Percentiles rank a stretch among this genome's conserved stretches.
These are phyloP conservation scores for Pythium diclinum DNA, from an alignment of 352 stramenopile species.

Conservation along the genomic window DNA sequence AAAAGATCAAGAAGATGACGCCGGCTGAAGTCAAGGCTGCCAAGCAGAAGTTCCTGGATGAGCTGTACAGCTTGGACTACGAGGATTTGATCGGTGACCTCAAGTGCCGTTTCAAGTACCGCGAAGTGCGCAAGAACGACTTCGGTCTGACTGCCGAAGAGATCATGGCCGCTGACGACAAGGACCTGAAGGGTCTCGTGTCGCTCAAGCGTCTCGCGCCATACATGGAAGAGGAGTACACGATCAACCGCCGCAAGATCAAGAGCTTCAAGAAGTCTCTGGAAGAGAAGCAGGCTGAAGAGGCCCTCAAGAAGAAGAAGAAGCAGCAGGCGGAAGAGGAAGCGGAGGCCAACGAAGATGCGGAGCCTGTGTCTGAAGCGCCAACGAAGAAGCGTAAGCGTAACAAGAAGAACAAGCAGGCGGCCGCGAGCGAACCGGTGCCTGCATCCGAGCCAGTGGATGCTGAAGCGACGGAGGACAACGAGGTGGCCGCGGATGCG, in stretches of 20 bases:
- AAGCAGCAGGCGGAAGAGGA: conserved; percentile 30
- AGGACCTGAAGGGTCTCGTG: conserved; percentile 95
- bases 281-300: conserved; percentile 58
- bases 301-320: conserved; percentile 44
- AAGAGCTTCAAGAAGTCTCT: conserved; percentile 70
- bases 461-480: conserved; percentile 21
- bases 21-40: conserved; percentile 64
- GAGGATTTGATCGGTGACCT: conserved; percentile 98
- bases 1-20: conserved; percentile 49
- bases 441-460: not conserved
- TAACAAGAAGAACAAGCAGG: conserved; percentile 55
- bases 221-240: conserved; percentile 88
- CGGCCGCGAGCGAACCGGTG: not conserved
- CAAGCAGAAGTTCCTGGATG: conserved; percentile 93
- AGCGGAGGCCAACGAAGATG: conserved; percentile 2
- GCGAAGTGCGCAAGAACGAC: conserved; percentile 91
- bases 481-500: not conserved
- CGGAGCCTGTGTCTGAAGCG: conserved; percentile 23
- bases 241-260: conserved; percentile 46
- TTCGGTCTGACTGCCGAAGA: conserved; percentile 97
- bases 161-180: conserved; percentile 96
- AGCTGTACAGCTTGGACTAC: conserved; percentile 98
- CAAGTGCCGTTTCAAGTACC: conserved; percentile 98
- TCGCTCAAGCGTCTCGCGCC: conserved; percentile 96
- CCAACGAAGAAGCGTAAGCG: conserved; percentile 73